Conservation (phyloP, 352 stramenopile genomes). For the Phytopythium chamaehyphon region DNA sequence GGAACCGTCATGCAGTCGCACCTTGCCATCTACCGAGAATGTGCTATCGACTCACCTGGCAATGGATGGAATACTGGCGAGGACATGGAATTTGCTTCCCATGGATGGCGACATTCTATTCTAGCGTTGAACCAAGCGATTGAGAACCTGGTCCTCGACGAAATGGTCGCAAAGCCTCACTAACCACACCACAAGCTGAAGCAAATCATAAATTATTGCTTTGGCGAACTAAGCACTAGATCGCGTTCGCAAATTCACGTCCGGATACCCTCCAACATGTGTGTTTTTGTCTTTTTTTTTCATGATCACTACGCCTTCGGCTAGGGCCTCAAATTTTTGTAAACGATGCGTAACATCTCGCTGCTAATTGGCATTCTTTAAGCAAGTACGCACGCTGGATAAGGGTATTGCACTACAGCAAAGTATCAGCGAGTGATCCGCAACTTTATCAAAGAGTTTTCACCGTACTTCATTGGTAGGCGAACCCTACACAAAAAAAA, state of each 20-base stretch:
- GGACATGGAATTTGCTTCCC: constrained; percentile 11
- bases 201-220: not conserved
- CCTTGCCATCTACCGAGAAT: constrained; percentile 15
- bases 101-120: constrained; percentile 22
- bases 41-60: not conserved
- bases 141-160: constrained; percentile 41
- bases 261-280: too few relatives aligned
- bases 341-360: too few relatives aligned
- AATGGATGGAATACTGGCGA: constrained; percentile 13
- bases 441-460: too few relatives aligned
- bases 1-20: constrained; percentile 23
- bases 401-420: too few relatives aligned
- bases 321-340: too few relatives aligned
- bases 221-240: not conserved
- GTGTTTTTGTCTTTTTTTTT: too few relatives aligned
- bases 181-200: not conserved
- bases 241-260: not conserved
- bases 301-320: too few relatives aligned
- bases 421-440: too few relatives aligned
- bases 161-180: constrained; percentile 4
- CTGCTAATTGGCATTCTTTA: too few relatives aligned
- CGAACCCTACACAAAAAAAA: too few relatives aligned
- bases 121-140: constrained; percentile 37
- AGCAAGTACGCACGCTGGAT: too few relatives aligned
- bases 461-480: too few relatives aligned